Evolutionary conservation across 495 filamentous ascomycete genomes (phyloP), one percentile per base, ranked within the genome.

Genomic region (Neurospora terricola): DNA sequence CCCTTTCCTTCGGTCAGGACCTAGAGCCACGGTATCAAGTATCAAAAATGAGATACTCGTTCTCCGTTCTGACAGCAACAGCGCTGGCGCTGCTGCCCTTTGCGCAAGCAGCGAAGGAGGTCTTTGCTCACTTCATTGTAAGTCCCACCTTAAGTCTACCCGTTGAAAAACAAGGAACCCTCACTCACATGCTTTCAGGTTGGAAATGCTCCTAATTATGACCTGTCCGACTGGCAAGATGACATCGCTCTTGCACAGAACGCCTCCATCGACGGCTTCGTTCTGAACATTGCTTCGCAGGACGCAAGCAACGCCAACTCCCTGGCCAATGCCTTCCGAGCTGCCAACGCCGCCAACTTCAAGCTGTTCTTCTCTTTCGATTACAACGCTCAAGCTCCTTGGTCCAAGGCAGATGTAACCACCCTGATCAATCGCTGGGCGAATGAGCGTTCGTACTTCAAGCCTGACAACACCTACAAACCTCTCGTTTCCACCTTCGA

Each of bases 351-450:
- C 12, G 86, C 87, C 71, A 81, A 78, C 45, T 89, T 89, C 85
- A 87, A 87, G 71, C 84, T 88, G n/a, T 89, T 90, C 76, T 82
- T 90, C 42, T 90, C 87, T 4, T 89, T 90, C 76, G 88, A 90
- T 79, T 82, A 80, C 59, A 81, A 85, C 45, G 88, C 85, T 4
- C 73, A 77, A 34, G 86, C 75, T 18, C 45, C 79, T 30, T 79
- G 76, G 75, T 54, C 74, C 30, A 39, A 83, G n/a, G n/a, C n/a
- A 68, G 82, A 12, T 38, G 89, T 91, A 21, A 80, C 83, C 21
- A 71, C 72, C 10, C 82, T 87, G 72, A 79, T 89, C 71, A 76
- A 77, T 6, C 76, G 85, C 70, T 90, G 86, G 75, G 82, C 80
- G 14, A 74, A 72, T 68, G 71, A 80, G 14, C 76, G 84, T 0